These are phyloP conservation scores for Aspergillus sparsus DNA, from an alignment of 495 filamentous ascomycete species.

Conservation along the genomic window DNA sequence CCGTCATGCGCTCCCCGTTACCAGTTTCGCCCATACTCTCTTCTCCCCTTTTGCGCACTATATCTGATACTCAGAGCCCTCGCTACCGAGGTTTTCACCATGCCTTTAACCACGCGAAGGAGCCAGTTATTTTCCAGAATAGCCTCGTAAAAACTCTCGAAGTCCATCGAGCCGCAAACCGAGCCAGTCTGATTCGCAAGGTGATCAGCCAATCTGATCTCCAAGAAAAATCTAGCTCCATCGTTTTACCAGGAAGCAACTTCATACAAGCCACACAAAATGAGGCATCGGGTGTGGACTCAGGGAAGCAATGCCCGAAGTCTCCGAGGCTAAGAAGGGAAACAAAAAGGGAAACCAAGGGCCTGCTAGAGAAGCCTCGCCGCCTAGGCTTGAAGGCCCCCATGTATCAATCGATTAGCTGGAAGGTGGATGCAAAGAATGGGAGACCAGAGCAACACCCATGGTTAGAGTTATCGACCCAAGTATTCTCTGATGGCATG, in stretches of 20 bases:
- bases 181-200: constrained; percentile 46
- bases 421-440: constrained; percentile 14
- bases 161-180: constrained; percentile 53
- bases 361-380: neutral
- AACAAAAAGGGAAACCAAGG: neutral
- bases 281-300: neutral
- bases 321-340: neutral
- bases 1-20: constrained; percentile 33
- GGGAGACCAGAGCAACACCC: constrained; percentile 28
- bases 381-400: neutral
- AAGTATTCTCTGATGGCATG: constrained; percentile 19
- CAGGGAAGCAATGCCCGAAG: neutral
- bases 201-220: constrained; percentile 8
- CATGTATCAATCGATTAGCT: constrained; percentile 18
- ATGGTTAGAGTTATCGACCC: constrained; percentile 33
- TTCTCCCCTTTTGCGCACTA: constrained; percentile 7
- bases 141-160: constrained; percentile 51
- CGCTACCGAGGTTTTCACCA: constrained; percentile 20
- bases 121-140: constrained; percentile 34
- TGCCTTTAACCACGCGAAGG: constrained; percentile 18
- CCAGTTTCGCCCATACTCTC: constrained; percentile 18
- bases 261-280: neutral
- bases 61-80: neutral
- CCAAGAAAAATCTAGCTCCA: constrained; percentile 10
- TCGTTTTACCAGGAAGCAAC: constrained; percentile 13